phyloP scores from a whole-genome alignment of 139 green algal species.

The Haematococcus lacustris region DNA sequence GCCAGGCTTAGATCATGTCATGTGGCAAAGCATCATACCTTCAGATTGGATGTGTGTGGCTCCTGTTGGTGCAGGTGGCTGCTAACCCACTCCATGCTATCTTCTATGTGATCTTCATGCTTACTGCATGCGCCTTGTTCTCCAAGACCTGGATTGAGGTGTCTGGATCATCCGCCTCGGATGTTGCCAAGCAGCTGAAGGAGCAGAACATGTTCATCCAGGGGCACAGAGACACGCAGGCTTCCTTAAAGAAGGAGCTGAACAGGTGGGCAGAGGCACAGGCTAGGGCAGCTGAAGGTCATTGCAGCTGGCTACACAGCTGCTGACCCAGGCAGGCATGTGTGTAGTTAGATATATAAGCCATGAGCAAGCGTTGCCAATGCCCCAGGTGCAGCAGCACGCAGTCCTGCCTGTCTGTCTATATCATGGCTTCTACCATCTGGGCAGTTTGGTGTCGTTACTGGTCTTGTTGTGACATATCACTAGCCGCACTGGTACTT shows the following conservation, averaged over 20 bases:
- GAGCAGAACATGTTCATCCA: conserved; percentile 86
- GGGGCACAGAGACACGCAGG: conserved; percentile 78
- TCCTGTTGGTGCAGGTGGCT: conserved; percentile 55
- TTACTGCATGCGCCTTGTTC: conserved; percentile 95
- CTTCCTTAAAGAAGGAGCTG: conserved; percentile 91
- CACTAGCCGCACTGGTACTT: background rate
- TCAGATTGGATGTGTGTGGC: no score
- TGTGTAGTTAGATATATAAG: background rate
- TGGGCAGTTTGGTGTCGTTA: background rate
- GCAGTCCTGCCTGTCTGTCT: background rate
- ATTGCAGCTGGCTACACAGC: background rate
- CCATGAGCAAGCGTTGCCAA: background rate
- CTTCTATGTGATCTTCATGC: conserved; percentile 98
- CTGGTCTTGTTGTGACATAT: background rate
- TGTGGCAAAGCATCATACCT: no score
- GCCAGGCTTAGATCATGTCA: no score
- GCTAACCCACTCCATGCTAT: conserved; percentile 91
- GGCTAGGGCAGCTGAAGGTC: background rate
- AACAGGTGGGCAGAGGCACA: conserved; percentile 35
- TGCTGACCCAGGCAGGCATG: background rate
- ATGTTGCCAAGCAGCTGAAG: conserved; percentile 97
- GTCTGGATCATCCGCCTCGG: conserved; percentile 82
- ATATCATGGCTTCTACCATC: background rate
- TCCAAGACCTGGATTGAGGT: conserved; percentile 99
- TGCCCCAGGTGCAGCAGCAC: background rate